Conservation (phyloP, 2,329 filamentous ascomycete genomes). For the Pseudogymnoascus destructans region DNA sequence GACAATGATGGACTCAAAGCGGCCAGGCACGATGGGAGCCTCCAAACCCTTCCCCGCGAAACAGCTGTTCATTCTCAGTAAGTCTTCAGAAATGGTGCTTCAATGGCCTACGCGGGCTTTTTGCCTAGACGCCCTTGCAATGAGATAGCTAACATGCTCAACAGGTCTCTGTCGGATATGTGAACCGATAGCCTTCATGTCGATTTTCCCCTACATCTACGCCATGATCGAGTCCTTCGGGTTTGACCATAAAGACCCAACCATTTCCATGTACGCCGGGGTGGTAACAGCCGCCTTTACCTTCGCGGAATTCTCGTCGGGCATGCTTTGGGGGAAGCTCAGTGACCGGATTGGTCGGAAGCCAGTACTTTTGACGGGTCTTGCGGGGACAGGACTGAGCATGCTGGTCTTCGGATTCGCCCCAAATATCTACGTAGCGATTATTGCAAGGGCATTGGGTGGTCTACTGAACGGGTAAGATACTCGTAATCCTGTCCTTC, state of each 20-base stretch:
- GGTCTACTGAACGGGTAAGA: constrained; percentile 82
- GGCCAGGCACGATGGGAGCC: constrained; percentile 19
- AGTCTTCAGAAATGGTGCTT: constrained; percentile 14
- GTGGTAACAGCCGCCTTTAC: constrained; percentile 96
- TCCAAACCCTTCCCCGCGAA: constrained; percentile 26
- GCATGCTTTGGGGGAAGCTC: constrained; percentile 82
- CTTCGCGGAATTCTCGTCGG: constrained; percentile 86
- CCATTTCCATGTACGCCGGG: constrained; percentile 84
- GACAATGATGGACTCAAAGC: not conserved
- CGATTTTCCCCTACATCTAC: constrained; percentile 96
- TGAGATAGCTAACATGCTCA: not conserved
- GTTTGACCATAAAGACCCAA: constrained; percentile 62
- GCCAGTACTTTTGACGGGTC: constrained; percentile 77
- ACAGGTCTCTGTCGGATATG: constrained; percentile 86
- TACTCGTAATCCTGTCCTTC: not conserved
- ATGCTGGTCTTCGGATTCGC: constrained; percentile 90
- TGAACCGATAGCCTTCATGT: constrained; percentile 99
- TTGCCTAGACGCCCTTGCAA: no score
- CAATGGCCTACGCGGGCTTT: not conserved
- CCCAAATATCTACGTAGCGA: constrained; percentile 64
- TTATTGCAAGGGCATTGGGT: constrained; percentile 78
- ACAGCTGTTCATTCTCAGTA: constrained; percentile 39
- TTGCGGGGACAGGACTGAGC: constrained; percentile 82
- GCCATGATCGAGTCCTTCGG: constrained; percentile 92
- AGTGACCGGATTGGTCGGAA: constrained; percentile 90